Base-by-base conservation (phyloP, 805 yeast genomes). In the Candida chauliodis region DNA sequence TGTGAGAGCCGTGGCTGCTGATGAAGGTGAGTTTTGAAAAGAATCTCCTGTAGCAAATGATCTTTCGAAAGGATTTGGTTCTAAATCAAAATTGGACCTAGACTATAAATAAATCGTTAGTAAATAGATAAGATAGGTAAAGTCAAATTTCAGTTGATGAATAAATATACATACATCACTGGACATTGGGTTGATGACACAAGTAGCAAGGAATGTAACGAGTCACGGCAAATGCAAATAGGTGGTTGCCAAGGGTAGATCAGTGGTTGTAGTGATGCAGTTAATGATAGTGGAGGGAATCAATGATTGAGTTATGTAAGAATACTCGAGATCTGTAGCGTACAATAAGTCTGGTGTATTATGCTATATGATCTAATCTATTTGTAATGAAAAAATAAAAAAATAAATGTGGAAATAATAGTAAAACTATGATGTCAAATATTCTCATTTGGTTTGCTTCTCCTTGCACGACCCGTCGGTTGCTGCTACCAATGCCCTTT, bases 1-100 rank as follows among this genome's bases (percentile, higher is more conserved):
- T 8, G 24, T 3, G n/a, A n/a, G n/a, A 9, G 4, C n/a, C 10
- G 17, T 15, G 18, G 21, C 19, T 18, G 20, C 17, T 5, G 23
- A 26, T 10, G 29, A 10, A 3, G 20, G 31, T 22, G 30, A 16
- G 13, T 26, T 23, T 16, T 14, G n/a, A 10, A 24, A 35, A 7
- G 42, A 39, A 8, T 71, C 73, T 43, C 78, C 79, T 2, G 79
- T 63, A n/a, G 93, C 96, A 65, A 91, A 91, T 36, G 95, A 85
- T 59, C 84, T 85, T 60, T 91, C 99, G 56, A 91, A 91, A 4
- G 97, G 97, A 53, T 91, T 91, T 8, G 93, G 96, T 59, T 93
- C 99, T 42, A 89, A 67, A 44, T 83, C 91, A 51, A 87, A 76
- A 28, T 86, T 61, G 13, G 69, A 56, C 51, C 61, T 55, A 61